Conservation (phyloP, 805 yeast species). For the Soucietia sequanensis region DNA sequence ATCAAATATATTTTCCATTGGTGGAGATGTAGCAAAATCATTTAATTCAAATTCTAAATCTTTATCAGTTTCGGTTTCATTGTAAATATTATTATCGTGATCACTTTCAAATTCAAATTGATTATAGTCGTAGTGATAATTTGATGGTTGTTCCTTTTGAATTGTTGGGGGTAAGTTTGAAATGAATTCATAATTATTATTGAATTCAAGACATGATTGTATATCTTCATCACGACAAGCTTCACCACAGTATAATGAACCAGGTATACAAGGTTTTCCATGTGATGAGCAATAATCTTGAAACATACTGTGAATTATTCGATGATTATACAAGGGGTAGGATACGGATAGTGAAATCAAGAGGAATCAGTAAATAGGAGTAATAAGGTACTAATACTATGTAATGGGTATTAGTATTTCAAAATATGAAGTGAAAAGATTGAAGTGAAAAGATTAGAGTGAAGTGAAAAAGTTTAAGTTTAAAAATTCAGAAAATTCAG, state of each 20-base stretch:
- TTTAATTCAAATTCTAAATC: background rate
- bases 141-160: slow-evolving; percentile 2
- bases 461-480: no score
- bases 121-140: slow-evolving; percentile 4
- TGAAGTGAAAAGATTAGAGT: no score
- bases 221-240: slow-evolving; percentile 17
- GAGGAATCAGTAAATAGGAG: no score
- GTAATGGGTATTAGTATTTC: no score
- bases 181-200: background rate
- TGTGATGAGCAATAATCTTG: slow-evolving; percentile 19
- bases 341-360: no score
- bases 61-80: background rate
- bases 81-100: background rate
- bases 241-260: slow-evolving; percentile 19
- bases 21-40: background rate
- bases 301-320: slow-evolving; percentile 15
- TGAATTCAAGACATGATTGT: slow-evolving; percentile 4
- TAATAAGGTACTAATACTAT: no score
- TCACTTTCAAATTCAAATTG: slow-evolving; percentile 4
- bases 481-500: no score
- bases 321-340: no score
- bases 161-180: no score
- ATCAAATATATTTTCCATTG: background rate
- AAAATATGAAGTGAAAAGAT: no score
- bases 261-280: slow-evolving; percentile 17